A percentile compares a stretch with the other conserved stretches of the same genome.
Conservation (phyloP, 2,329 filamentous ascomycete species). For the Leptographium procerum region DNA sequence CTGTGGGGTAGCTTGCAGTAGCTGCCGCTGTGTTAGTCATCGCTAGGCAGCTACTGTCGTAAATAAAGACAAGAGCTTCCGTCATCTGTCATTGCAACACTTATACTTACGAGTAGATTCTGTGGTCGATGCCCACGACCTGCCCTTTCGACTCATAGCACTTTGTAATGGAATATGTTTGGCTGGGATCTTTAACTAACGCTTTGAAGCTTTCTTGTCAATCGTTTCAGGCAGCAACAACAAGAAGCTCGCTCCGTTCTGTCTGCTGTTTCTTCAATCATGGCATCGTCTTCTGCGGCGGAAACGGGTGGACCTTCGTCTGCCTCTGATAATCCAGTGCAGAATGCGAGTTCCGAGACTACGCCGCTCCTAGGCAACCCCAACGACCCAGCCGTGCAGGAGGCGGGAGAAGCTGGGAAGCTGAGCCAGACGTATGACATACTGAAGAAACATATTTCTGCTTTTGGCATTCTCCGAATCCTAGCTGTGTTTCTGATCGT, state of each 20-base stretch:
- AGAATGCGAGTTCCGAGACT: background rate
- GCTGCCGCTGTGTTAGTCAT: background rate
- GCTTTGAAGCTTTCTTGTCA: background rate
- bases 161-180: background rate
- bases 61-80: background rate
- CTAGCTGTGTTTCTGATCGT: background rate
- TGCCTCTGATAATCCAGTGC: background rate
- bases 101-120: background rate
- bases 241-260: too few relatives aligned
- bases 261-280: too few relatives aligned
- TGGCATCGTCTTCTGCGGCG: background rate
- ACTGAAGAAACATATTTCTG: background rate
- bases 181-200: background rate
- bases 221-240: background rate
- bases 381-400: background rate
- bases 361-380: background rate
- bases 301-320: background rate
- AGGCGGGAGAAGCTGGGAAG: background rate
- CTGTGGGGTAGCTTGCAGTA: background rate
- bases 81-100: background rate
- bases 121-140: background rate
- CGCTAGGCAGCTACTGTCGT: background rate
- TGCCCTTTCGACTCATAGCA: background rate
- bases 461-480: background rate
- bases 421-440: background rate